Percentiles rank a stretch among this genome's conserved stretches.
These are phyloP conservation scores for Mycocentrospora acerina DNA, from an alignment of 2,329 filamentous ascomycete species.

Conservation along the genomic window DNA sequence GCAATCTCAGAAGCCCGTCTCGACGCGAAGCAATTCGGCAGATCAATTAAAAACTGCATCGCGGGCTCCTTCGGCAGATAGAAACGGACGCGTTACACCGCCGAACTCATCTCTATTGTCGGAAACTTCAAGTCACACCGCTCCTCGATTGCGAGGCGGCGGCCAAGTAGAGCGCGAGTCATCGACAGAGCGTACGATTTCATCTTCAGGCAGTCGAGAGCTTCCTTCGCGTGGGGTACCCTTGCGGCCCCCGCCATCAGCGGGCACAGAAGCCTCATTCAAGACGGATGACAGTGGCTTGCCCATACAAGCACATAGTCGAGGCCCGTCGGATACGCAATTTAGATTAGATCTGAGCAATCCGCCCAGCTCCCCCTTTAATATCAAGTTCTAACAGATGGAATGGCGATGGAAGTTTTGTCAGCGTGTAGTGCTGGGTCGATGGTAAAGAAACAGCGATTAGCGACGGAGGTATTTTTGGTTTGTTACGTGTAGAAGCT, in stretches of 20 bases:
- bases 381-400: conserved; percentile 38
- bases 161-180: conserved; percentile 26
- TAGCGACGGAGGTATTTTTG: conserved; percentile 31
- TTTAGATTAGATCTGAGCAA: conserved; percentile 39
- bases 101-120: conserved; percentile 26
- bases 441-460: conserved; percentile 18
- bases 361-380: conserved; percentile 41
- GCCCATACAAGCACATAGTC: conserved; percentile 38
- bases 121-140: conserved; percentile 24
- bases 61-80: conserved; percentile 34
- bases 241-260: conserved; percentile 26
- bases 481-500: conserved; percentile 27
- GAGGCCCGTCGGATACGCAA: conserved; percentile 33
- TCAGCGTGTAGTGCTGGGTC: conserved; percentile 18
- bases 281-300: conserved; percentile 36
- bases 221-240: conserved; percentile 22
- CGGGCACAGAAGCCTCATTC: conserved; percentile 23
- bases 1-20: conserved; percentile 26
- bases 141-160: conserved; percentile 18
- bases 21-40: conserved; percentile 32
- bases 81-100: conserved; percentile 36
- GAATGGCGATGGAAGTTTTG: conserved; percentile 1
- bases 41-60: conserved; percentile 31
- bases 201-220: conserved; percentile 35
- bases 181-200: conserved; percentile 31